Percentiles rank a stretch among this genome's conserved stretches.
These are phyloP conservation scores for Russula olivacea DNA, from an alignment of 768 basidiomycete species.

Conservation along the genomic window DNA sequence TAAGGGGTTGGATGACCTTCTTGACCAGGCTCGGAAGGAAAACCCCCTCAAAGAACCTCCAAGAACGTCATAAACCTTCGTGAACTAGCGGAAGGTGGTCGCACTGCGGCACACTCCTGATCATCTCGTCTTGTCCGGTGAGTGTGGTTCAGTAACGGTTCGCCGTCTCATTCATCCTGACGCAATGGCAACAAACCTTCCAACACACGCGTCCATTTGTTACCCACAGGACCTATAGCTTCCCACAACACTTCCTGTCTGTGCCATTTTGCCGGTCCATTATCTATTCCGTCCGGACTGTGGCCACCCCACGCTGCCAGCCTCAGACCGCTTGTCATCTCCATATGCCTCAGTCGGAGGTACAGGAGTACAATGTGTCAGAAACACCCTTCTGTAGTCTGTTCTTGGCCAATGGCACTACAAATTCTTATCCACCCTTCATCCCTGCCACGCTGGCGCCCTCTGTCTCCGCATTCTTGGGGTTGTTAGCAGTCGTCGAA, in stretches of 20 bases:
- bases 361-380: not conserved
- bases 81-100: not conserved
- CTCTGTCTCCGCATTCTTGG: not conserved
- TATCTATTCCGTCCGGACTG: not conserved
- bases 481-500: not conserved
- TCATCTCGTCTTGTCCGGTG: not conserved
- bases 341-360: no score
- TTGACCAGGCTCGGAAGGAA: slow-evolving; percentile 58
- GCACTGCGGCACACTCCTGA: not conserved
- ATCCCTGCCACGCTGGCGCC: slow-evolving; percentile 3
- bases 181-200: not conserved
- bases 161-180: not conserved
- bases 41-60: slow-evolving; percentile 51
- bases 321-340: not conserved
- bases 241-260: not conserved
- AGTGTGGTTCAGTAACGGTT: not conserved
- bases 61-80: slow-evolving; percentile 33
- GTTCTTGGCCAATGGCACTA: not conserved
- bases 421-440: not conserved
- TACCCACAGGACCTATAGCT: not conserved
- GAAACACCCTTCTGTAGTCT: not conserved
- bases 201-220: not conserved
- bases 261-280: not conserved
- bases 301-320: not conserved
- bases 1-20: slow-evolving; percentile 65